Evolutionary conservation across 1,284 basidiomycete genomes (phyloP).

Genomic region (Golubevia sp.): DNA sequence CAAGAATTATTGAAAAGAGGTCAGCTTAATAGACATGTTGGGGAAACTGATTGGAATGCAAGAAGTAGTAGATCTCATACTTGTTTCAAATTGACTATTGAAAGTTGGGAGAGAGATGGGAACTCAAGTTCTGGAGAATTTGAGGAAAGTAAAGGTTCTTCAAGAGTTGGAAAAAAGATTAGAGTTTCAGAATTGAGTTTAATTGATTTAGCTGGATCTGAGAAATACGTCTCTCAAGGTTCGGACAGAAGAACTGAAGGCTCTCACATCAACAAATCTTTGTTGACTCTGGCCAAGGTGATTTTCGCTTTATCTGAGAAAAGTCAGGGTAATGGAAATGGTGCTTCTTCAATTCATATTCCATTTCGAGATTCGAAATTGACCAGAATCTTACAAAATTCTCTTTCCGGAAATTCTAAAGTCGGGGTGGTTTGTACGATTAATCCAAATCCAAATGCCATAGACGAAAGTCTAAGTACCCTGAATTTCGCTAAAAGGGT

Average conservation of each 20-base stretch:
- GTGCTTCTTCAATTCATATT: slow-evolving; percentile 67
- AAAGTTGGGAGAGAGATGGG: slow-evolving; percentile 24
- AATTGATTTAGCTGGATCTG: slow-evolving; percentile 95
- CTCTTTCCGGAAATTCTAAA: slow-evolving; percentile 87
- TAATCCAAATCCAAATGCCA: slow-evolving; percentile 62
- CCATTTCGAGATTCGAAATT: slow-evolving; percentile 93
- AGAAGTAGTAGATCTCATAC: slow-evolving; percentile 89
- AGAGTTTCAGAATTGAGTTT: slow-evolving; percentile 68
- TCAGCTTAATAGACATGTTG: slow-evolving; percentile 84
- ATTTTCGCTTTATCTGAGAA: slow-evolving; percentile 53
- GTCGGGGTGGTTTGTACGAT: slow-evolving; percentile 96
- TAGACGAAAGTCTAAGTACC: slow-evolving; percentile 81
- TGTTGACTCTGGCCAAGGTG: slow-evolving; percentile 58
- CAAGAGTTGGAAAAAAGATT: neutral
- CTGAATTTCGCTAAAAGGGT: slow-evolving; percentile 85
- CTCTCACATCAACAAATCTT: slow-evolving; percentile 67
- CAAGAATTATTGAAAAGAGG: slow-evolving; percentile 81
- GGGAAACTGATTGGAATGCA: slow-evolving; percentile 96
- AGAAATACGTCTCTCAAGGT: slow-evolving; percentile 67
- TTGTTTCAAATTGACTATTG: slow-evolving; percentile 66
- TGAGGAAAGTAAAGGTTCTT: too few relatives aligned
- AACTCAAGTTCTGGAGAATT: too few relatives aligned
- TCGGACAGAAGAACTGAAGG: slow-evolving; percentile 52
- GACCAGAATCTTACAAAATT: slow-evolving; percentile 92
- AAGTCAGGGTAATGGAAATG: neutral